phyloP scores from a whole-genome alignment of 2,329 filamentous ascomycete genomes.

The Tolypocladium album region DNA sequence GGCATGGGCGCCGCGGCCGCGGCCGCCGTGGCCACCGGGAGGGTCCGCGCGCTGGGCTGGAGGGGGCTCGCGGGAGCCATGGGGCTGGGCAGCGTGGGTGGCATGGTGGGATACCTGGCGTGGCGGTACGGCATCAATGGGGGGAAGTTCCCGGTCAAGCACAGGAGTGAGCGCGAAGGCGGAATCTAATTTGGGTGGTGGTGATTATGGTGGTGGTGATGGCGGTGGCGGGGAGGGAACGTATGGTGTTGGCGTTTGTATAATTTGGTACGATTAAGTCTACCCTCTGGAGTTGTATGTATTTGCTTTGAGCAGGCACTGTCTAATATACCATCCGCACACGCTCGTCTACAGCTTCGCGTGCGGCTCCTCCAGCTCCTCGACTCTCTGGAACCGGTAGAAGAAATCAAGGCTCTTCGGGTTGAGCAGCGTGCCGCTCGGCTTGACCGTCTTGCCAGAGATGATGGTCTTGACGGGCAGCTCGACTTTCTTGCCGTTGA shows the following conservation, averaged over 20 bases:
- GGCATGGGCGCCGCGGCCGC: constrained; percentile 27
- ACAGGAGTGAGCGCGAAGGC: constrained; percentile 8
- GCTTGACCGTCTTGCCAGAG: constrained; percentile 61
- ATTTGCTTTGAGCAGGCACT: not conserved
- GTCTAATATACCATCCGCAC: not conserved
- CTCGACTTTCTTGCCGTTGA: constrained; percentile 81
- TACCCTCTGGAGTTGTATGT: not conserved
- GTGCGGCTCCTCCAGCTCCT: constrained; percentile 16
- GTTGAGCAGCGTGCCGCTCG: constrained; percentile 67
- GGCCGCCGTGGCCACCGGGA: constrained; percentile 18
- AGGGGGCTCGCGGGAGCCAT: constrained; percentile 30
- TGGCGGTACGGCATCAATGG: constrained; percentile 39
- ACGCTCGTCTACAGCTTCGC: constrained; percentile 18
- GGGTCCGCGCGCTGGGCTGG: constrained; percentile 20
- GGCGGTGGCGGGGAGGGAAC: not conserved
- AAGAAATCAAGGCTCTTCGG: constrained; percentile 67
- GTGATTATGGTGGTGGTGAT: not conserved
- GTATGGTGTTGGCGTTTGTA: not conserved
- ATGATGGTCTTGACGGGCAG: constrained; percentile 78
- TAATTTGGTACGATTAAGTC: not conserved
- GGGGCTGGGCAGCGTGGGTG: constrained; percentile 36
- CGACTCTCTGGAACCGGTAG: constrained; percentile 52
- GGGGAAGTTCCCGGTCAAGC: constrained; percentile 24
- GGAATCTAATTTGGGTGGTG: not conserved
- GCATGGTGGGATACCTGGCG: constrained; percentile 34